A percentile compares a stretch with the other conserved stretches of the same genome.
phyloP scores from a whole-genome alignment of 441 rosid species.

The Gossypium lobatum region DNA sequence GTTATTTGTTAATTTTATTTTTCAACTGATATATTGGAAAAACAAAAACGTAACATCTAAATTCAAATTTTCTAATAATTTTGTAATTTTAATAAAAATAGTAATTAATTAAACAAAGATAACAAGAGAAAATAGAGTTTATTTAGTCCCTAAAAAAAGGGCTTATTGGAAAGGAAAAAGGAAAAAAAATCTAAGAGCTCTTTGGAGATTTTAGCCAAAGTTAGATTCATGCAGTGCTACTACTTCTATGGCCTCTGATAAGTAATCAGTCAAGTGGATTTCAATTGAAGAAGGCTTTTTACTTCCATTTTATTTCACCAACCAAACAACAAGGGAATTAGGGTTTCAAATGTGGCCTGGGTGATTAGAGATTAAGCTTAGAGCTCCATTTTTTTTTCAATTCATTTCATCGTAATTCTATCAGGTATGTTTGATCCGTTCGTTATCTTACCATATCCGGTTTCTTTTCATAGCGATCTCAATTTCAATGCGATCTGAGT shows the following conservation, averaged over 20 bases:
- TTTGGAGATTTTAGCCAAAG: no score
- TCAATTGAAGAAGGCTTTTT: neutral
- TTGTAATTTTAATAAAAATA: no score
- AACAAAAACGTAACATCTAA: no score
- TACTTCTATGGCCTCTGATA: neutral
- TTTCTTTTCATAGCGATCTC: constrained; percentile 5
- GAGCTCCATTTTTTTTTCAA: neutral
- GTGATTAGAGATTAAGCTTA: neutral
- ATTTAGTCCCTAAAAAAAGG: no score
- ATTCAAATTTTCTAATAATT: no score
- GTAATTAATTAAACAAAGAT: no score
- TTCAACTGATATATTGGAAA: no score
- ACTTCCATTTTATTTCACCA: neutral
- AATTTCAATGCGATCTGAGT: neutral
- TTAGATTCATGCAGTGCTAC: neutral
- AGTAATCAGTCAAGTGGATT: neutral
- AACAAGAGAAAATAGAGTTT: no score
- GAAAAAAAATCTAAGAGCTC: no score
- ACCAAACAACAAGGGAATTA: neutral
- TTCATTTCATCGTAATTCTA: neutral
- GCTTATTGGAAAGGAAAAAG: no score
- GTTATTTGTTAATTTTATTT: no score
- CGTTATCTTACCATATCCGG: neutral
- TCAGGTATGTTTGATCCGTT: constrained; percentile 6
- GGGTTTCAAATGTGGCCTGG: constrained; percentile 4